phyloP scores from a whole-genome alignment of 2,329 filamentous ascomycete species.

The Lachnellula arida region DNA sequence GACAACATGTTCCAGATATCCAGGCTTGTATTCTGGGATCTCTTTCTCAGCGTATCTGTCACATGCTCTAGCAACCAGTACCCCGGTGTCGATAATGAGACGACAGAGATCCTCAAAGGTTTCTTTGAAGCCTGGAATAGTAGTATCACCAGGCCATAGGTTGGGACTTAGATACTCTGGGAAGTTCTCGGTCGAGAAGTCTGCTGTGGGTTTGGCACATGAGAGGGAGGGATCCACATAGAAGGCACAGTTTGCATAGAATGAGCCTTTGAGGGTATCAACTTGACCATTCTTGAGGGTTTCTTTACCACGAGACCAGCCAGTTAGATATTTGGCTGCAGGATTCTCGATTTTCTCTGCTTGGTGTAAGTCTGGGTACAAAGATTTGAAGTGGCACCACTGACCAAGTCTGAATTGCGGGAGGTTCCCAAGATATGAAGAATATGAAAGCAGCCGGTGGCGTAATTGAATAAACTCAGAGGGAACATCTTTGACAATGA shows the following conservation, averaged over 20 bases:
- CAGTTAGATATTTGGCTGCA: conserved; percentile 59
- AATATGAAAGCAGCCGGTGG: conserved; percentile 72
- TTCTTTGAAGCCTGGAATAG: conserved; percentile 70
- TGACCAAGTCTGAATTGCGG: conserved; percentile 65
- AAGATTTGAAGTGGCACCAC: conserved; percentile 18
- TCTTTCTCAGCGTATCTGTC: conserved; percentile 79
- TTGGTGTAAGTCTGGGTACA: conserved; percentile 8
- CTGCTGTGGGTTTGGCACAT: conserved; percentile 54
- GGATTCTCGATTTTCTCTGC: conserved; percentile 54
- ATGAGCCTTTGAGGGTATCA: conserved; percentile 78
- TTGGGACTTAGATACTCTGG: conserved; percentile 88
- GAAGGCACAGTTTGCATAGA: conserved; percentile 79
- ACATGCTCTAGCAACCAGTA: conserved; percentile 84
- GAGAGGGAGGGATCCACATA: conserved; percentile 61
- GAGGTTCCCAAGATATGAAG: conserved; percentile 83
- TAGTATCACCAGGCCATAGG: conserved; percentile 70
- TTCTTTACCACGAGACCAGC: conserved; percentile 80
- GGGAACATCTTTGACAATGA: conserved; percentile 86
- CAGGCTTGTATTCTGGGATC: conserved; percentile 68
- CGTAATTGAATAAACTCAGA: conserved; percentile 66
- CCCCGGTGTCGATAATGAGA: conserved; percentile 84
- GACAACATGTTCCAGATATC: conserved; percentile 85
- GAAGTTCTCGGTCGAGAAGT: conserved; percentile 59
- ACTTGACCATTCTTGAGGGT: conserved; percentile 72
- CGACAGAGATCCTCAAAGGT: conserved; percentile 72